A percentile compares a stretch with the other conserved stretches of the same genome.
phyloP scores from a whole-genome alignment of 495 filamentous ascomycete genomes.

The Mytilinidion resinicola region DNA sequence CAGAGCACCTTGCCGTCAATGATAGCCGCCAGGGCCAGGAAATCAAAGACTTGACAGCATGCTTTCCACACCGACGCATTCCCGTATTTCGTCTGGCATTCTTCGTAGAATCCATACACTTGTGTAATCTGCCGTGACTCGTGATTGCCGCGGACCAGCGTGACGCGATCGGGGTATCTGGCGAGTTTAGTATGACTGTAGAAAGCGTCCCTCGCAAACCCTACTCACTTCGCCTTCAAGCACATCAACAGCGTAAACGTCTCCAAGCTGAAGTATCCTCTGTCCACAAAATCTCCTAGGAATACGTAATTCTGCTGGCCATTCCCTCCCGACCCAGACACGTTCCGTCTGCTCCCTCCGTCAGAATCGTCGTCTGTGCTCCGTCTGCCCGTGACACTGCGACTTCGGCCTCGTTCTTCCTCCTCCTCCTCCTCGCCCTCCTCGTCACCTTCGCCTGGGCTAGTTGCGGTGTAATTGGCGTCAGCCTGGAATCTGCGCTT shows the following conservation, averaged over 20 bases:
- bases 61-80: slow-evolving; percentile 99
- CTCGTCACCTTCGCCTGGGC: slow-evolving; percentile 43
- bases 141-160: slow-evolving; percentile 93
- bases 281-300: slow-evolving; percentile 93
- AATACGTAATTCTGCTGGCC: slow-evolving; percentile 88
- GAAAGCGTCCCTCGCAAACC: too few relatives aligned
- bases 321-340: slow-evolving; percentile 26
- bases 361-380: slow-evolving; percentile 26
- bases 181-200: not conserved
- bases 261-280: slow-evolving; percentile 95
- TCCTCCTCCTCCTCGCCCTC: slow-evolving; percentile 44
- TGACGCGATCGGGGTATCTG: slow-evolving; percentile 91
- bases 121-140: slow-evolving; percentile 97
- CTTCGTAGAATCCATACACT: slow-evolving; percentile 98
- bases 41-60: slow-evolving; percentile 98
- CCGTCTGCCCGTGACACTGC: slow-evolving; percentile 29
- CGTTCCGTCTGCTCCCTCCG: slow-evolving; percentile 24
- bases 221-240: slow-evolving; percentile 83
- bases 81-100: slow-evolving; percentile 95
- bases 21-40: slow-evolving; percentile 90
- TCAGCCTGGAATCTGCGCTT: slow-evolving; percentile 43
- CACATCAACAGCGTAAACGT: slow-evolving; percentile 94
- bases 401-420: slow-evolving; percentile 39
- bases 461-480: slow-evolving; percentile 33
- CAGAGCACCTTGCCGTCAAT: slow-evolving; percentile 95